Base-by-base conservation (phyloP, 2,329 filamentous ascomycete genomes). In the Elsinoe arachidis region DNA sequence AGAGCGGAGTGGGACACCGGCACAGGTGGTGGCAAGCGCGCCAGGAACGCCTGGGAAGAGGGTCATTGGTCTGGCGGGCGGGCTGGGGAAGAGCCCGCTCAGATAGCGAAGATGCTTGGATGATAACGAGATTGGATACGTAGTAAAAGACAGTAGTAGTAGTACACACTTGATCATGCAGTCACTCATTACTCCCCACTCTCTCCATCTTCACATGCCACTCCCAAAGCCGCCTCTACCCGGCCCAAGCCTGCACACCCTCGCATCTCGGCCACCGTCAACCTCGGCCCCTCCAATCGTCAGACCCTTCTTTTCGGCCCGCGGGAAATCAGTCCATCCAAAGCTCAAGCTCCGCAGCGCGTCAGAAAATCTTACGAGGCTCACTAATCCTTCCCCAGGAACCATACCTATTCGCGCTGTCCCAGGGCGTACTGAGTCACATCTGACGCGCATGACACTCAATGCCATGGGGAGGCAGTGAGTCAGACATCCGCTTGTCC, bases 81-180 rank as follows among this genome's bases (percentile, higher is more conserved):
- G 66, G 23, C 62, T 62, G 23, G 63, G 64, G 3, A 69, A 67
- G 11, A 71, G 68, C 62, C 69, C 69, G 21, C 60, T 69, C 60
- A 69, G 63, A 58, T 69, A 53, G 53, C 11, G 38, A 52, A 9
- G 26, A 30, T 30, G 26, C 26, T 30, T 30, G 26, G 26, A 30
- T 30, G 26, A 7, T 19, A 11, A 46, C 39, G 17, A 26, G n/a
- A n/a, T 26, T 46, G 41, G 41, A 46, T 17, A 30, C 26, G 26
- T 30, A 30, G 41, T 17, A 26, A 19, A 43, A 11, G 19, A 14
- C 19, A 46, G 41, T 17, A 41, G 38, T 19, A 46, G 41, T 14
- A 43, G 39, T 46, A 46, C 19, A 23, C 26, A 46, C 19, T 46
- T 30, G 26, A 30, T 30, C 7, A 5, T 30, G 26, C 26, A 30